Evolutionary conservation across 495 filamentous ascomycete genomes (phyloP), one percentile per base, ranked within the genome.

Genomic region (Aspergillus cristatus): DNA sequence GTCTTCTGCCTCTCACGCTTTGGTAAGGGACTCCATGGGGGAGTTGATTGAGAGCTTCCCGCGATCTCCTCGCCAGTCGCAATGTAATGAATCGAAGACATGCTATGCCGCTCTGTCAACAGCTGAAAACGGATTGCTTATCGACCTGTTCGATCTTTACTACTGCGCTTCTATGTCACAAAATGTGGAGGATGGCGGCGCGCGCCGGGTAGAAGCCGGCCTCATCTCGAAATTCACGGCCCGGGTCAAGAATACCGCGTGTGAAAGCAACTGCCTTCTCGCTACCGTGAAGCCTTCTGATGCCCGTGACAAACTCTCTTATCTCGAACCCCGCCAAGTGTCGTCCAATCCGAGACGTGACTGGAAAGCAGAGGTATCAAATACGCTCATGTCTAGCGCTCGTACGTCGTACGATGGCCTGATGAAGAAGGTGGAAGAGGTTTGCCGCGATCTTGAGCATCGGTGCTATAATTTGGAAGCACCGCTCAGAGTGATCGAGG

Each of bases 381-480:
- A 60, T 11, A 45, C 57, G 1, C 48, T 70, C 14, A 51, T 55
- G 24, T 51, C 51, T 28, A 58, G 55, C 46, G 53, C 65, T 7
- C 46, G 48, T 1, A 40, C 48, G 16, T 57, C 60, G 15, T 58
- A 68, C 10, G 53, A 70, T 11, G 46, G 41, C 16, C 51, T 75
- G 17, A 53, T 76, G 15, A 58, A 59, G 15, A 67, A 62, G 25
- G 56, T 78, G 6, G 66, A 67, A 29, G 58, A 67, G 12, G 57
- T 69, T 13, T 79, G 75, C 43, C 58, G 61, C 13, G 72, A 79
- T 32, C 58, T 79, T 4, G 76, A 80, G 40, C 54, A 57, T 33
- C 64, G 76, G 13, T 78, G 75, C 38, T 54, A 59, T 10, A 56
- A 61, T 18, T 53, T 62, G 2, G 74, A 78, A 50, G 53, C 46